These are phyloP conservation scores for Cladosporium sp. DNA, from an alignment of 2,329 filamentous ascomycete genomes.

Conservation along the genomic window DNA sequence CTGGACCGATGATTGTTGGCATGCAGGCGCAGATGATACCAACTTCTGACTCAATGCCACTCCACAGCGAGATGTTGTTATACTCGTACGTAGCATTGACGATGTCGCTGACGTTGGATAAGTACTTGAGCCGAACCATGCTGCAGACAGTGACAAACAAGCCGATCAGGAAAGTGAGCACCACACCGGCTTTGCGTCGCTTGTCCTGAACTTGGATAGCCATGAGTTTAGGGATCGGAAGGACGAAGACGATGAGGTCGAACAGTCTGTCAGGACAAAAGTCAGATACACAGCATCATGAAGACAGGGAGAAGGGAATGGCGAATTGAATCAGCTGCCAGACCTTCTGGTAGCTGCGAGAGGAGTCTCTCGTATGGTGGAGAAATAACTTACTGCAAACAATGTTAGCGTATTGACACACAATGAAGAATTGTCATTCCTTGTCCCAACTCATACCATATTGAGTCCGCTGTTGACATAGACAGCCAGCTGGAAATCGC, in stretches of 20 bases:
- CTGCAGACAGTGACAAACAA: constrained; percentile 15
- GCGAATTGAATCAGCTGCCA: not conserved
- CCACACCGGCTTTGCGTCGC: constrained; percentile 13
- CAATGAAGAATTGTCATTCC: not conserved
- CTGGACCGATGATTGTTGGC: constrained; percentile 11
- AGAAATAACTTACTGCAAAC: not conserved
- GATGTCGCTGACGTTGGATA: constrained; percentile 13
- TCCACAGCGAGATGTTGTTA: not conserved
- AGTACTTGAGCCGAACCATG: constrained; percentile 15
- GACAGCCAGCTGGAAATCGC: constrained; percentile 15
- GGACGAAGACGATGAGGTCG: constrained; percentile 19
- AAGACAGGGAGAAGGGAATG: not conserved
- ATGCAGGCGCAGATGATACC: constrained; percentile 18
- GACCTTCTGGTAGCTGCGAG: not conserved
- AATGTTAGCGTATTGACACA: not conserved
- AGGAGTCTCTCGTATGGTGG: not conserved
- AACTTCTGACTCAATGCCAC: constrained; percentile 11
- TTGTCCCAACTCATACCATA: not conserved
- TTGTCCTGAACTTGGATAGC: constrained; percentile 11
- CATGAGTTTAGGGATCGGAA: constrained; percentile 18
- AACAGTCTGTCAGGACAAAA: constrained; percentile 3
- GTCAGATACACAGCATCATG: not conserved
- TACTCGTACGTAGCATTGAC: constrained; percentile 12
- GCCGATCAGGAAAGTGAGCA: constrained; percentile 15
- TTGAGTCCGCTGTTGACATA: constrained; percentile 10